Evolutionary conservation across 345 rosid genomes (phyloP).

Genomic region (Adansonia digitata): DNA sequence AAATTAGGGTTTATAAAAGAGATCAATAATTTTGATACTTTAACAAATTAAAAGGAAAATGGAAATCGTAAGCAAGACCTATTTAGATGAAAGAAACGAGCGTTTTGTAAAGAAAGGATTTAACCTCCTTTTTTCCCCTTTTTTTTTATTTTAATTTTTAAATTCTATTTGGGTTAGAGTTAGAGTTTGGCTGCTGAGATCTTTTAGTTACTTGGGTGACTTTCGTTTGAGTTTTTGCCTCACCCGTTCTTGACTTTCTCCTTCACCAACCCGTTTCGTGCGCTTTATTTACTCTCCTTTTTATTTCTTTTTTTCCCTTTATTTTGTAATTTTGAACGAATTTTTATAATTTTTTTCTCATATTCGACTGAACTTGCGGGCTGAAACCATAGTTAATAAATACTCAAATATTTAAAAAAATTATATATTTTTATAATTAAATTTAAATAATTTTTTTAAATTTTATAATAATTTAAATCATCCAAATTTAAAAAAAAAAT

Average conservation of each 20-base stretch:
- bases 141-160: background rate
- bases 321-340: background rate
- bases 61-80: background rate
- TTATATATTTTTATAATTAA: too few relatives aligned
- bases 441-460: too few relatives aligned
- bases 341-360: too few relatives aligned
- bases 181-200: background rate
- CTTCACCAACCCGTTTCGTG: background rate
- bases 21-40: background rate
- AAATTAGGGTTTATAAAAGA: background rate
- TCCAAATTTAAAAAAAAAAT: too few relatives aligned
- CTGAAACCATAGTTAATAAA: too few relatives aligned
- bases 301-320: background rate
- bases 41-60: background rate
- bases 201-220: slow-evolving; percentile 5
- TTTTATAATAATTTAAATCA: too few relatives aligned
- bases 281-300: background rate
- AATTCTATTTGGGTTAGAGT: background rate
- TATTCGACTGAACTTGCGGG: too few relatives aligned
- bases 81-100: background rate
- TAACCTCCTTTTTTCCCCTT: too few relatives aligned
- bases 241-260: background rate
- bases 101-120: background rate
- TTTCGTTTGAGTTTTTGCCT: background rate
- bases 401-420: too few relatives aligned